These are phyloP conservation scores for Teratosphaeria zuluensis DNA, from an alignment of 2,329 filamentous ascomycete genomes.

Conservation along the genomic window DNA sequence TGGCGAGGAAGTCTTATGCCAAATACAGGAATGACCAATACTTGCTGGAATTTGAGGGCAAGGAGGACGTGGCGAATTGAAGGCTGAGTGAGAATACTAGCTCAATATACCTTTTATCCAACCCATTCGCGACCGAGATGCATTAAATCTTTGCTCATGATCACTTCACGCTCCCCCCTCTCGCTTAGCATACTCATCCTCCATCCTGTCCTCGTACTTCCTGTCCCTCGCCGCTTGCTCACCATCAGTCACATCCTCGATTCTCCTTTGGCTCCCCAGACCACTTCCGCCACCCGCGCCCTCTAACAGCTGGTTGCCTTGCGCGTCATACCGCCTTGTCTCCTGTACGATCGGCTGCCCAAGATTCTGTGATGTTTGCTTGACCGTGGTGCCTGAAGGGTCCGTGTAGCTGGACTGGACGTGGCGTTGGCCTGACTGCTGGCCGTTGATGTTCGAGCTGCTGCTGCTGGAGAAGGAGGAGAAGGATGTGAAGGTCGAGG, in stretches of 20 bases:
- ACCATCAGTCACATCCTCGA: conserved; percentile 21
- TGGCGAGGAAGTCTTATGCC: conserved; percentile 55
- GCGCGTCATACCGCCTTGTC: conserved; percentile 20
- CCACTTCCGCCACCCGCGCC: conserved; percentile 2
- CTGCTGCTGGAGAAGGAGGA: conserved; percentile 15
- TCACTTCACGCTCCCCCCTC: conserved; percentile 19
- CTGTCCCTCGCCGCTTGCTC: conserved; percentile 15
- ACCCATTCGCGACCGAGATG: too few relatives aligned
- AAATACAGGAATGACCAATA: conserved; percentile 40
- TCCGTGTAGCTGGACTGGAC: conserved; percentile 17
- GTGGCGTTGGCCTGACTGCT: conserved; percentile 15
- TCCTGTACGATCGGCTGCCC: conserved; percentile 21
- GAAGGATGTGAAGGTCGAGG: conserved; percentile 12
- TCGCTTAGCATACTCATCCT: conserved; percentile 25
- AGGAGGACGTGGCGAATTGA: conserved; percentile 21
- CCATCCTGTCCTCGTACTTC: conserved; percentile 20
- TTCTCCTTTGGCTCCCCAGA: conserved; percentile 3
- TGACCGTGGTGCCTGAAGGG: conserved; percentile 18
- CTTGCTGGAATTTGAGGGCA: conserved; percentile 26
- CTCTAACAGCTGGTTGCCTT: conserved; percentile 20
- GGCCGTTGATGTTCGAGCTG: conserved; percentile 13
- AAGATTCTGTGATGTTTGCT: conserved; percentile 19
- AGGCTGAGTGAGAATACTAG: background rate
- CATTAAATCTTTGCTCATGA: too few relatives aligned
- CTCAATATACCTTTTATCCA: too few relatives aligned